Evolutionary conservation across 1,284 basidiomycete species (phyloP), one percentile per base, ranked within the genome.

Genomic region (Neotropicomus parvogracilis): DNA sequence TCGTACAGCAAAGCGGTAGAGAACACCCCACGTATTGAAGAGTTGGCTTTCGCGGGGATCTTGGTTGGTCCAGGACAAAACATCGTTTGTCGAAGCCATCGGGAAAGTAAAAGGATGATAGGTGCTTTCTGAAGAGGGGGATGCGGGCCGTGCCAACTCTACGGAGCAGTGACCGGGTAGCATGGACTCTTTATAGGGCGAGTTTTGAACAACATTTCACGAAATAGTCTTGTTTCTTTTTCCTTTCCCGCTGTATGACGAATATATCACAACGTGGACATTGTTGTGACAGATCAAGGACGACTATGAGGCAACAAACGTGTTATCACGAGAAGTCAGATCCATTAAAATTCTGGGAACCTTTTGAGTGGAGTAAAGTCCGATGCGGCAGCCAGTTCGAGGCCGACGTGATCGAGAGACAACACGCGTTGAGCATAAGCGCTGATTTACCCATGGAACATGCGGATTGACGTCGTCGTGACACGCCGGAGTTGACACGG

Each of bases 1-100:
- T 48, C 70, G 55, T 60, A 87, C 86, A 66, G 83, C 77, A 70
- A 91, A 90, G 59, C 87, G 85, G 70, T 91, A 91, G 55, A 86
- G 72, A 47, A 87, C 75, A 50, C 87, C 88, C 78, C 80, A 88
- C 32, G 79, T 77, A 61, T 85, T 87, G 71, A 89, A 91, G 53
- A 91, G 76, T 52, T 79, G 74, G 58, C 88, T 90, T 66, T 89
- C 82, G 45, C 85, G 83, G 59, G 85, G 84, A 68, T 91, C 88
- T 60, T 84, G 80, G 68, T 84, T 88, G 40, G 88, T 90, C 88
- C 88, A 91, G 49, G 82, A 88, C 64, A 89, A 78, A 48, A 88
- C 74, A 55, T 89, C 86, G 67, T 83, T 80, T 50, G 78, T 72
- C 52, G 75, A 64, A 57, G 73, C 65, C 79, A 82, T 83, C 41